Evolutionary conservation across 148 eudicot genomes (phyloP), one percentile per base, ranked within the genome.

Genomic region (Diospyros kaki): DNA sequence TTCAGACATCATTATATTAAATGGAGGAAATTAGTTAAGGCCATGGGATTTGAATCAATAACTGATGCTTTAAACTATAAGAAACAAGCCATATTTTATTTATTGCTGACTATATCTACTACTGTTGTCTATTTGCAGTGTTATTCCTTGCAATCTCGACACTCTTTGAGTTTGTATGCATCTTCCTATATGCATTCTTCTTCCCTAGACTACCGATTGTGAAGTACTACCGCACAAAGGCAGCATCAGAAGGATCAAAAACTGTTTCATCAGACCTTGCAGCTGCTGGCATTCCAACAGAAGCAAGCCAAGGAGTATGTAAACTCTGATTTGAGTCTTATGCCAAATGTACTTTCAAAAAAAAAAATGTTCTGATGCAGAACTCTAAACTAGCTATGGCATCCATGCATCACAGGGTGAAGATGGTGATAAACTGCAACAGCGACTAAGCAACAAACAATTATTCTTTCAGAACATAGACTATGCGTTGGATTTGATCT

Each of bases 171-270:
- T 83, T 87, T 65, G 28, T 75, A 2, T 89, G 93, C 75, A 77
- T 87, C 11, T 79, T 86, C 64, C 73, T 89, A 5, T 89, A 89
- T 73, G 81, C 89, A 43, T 73, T 48, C 15, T 68, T 79, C 75
- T 89, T 89, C 75, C 80, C 93, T 9, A 87, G 75, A 64, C 63
- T 89, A 62, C 91, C 91, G 6, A 83, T 87, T 54, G 87, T 89
- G 28, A 89, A 87, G 88, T 76, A 87, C 65, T 89, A 74, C 48
- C 89, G 91, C 13, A 10, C 77, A 68, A 89, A 87, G 76, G 93
- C 93, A 54, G 87, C 91, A 39, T 48, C 83, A 1, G 88, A 86
- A 78, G 93, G 93, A 44, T 87, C 89, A 13, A 82, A 79, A 78
- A 89, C 93, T 44, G 93, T 89, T 61, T 42, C 80, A 38, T 68